Conservation (phyloP, 495 filamentous ascomycete genomes). For the Parathielavia hyrcaniae region DNA sequence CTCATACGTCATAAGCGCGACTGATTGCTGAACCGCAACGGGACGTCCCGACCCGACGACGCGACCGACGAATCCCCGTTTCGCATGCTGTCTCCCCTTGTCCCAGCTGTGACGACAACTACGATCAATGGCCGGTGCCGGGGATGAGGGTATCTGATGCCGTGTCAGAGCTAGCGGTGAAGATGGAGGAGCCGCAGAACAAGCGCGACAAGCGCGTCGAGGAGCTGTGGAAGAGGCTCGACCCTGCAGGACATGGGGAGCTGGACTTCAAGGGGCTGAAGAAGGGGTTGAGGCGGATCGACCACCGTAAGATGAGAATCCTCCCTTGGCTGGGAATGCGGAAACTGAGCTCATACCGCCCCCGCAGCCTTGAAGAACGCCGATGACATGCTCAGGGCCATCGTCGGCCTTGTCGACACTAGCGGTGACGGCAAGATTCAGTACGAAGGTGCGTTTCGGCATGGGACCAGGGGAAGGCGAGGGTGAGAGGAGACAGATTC, state of each 20-base stretch:
- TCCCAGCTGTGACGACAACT: background rate
- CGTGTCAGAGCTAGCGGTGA: conserved; percentile 37
- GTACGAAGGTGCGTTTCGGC: conserved; percentile 61
- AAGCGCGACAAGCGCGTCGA: conserved; percentile 71
- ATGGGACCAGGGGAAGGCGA: too few species aligned
- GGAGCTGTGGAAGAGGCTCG: conserved; percentile 72
- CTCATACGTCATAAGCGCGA: conserved; percentile 24
- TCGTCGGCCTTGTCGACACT: conserved; percentile 75
- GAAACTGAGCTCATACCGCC: conserved; percentile 10
- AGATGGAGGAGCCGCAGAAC: conserved; percentile 58
- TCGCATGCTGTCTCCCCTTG: conserved; percentile 1
- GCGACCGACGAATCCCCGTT: background rate
- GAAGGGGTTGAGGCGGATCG: conserved; percentile 77
- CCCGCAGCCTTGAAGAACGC: conserved; percentile 83
- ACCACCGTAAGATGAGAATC: conserved; percentile 68
- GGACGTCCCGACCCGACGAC: conserved; percentile 1
- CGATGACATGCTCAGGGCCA: conserved; percentile 71
- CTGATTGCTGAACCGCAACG: background rate
- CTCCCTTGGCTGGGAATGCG: background rate
- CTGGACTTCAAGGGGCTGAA: conserved; percentile 77
- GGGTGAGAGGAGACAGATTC: background rate
- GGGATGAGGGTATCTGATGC: conserved; percentile 42
- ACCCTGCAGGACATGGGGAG: conserved; percentile 66
- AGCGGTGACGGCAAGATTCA: conserved; percentile 84
- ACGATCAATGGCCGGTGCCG: conserved; percentile 32